Conservation (phyloP, 257 asterid genomes). For the Sherardia arvensis region DNA sequence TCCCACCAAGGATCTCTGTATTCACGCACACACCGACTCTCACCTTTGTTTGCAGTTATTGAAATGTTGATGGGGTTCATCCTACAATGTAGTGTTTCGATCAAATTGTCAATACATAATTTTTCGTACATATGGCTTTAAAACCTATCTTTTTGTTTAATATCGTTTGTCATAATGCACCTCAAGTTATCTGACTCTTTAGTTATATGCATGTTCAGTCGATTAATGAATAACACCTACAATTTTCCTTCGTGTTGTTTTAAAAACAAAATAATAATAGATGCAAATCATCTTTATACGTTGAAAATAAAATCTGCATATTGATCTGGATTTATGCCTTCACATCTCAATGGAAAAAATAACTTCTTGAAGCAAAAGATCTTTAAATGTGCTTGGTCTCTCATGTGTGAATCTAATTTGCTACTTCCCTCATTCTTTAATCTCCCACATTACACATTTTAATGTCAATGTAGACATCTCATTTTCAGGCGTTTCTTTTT, state of each 20-base stretch:
- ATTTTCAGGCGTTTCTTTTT: constrained; percentile 12
- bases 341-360: not conserved
- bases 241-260: not conserved
- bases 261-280: too few species aligned
- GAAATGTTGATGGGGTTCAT: not conserved
- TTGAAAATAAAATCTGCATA: not conserved
- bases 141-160: not conserved
- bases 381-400: not conserved
- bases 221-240: not conserved
- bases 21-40: not conserved
- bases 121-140: not conserved
- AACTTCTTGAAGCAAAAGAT: not conserved
- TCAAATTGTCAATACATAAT: not conserved
- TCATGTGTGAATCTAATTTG: constrained; percentile 6
- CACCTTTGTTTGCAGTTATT: not conserved
- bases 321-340: not conserved
- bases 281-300: not conserved
- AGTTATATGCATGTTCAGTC: not conserved
- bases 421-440: constrained; percentile 18
- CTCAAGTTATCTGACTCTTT: not conserved
- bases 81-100: not conserved
- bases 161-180: constrained; percentile 2
- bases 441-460: not conserved
- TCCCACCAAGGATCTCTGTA: constrained; percentile 3
- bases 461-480: not conserved